Conservation (phyloP, 108 stramenopile species). For the Cyclostephanos invisitatus region DNA sequence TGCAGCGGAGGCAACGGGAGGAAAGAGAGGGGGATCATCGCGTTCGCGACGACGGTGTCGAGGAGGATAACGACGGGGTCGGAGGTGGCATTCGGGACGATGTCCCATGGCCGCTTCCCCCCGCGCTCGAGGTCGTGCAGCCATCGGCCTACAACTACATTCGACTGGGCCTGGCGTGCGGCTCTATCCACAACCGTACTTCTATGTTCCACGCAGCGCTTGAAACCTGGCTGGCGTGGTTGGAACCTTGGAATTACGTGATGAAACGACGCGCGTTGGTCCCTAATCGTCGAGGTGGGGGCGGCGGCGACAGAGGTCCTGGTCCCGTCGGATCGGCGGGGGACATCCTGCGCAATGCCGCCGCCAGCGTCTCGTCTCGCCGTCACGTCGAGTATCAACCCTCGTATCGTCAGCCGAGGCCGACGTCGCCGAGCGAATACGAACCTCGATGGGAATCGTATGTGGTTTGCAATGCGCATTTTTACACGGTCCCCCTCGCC, state of each 20-base stretch:
- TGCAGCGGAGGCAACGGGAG: slow-evolving; percentile 19
- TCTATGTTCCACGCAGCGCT: slow-evolving; percentile 76
- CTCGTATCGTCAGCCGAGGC: slow-evolving; percentile 46
- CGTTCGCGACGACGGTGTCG: neutral
- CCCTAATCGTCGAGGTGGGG: neutral
- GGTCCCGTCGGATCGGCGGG: slow-evolving; percentile 12
- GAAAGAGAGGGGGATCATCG: slow-evolving; percentile 22
- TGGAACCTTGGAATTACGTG: slow-evolving; percentile 86
- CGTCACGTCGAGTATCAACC: slow-evolving; percentile 38
- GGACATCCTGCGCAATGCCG: slow-evolving; percentile 40
- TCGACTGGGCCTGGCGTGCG: slow-evolving; percentile 67
- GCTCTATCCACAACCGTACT: slow-evolving; percentile 61
- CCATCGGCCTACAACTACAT: slow-evolving; percentile 72
- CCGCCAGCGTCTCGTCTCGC: slow-evolving; percentile 26
- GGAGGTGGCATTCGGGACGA: slow-evolving; percentile 4
- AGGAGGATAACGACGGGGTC: neutral
- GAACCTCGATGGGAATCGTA: slow-evolving; percentile 75
- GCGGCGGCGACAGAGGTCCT: neutral
- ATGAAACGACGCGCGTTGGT: slow-evolving; percentile 26
- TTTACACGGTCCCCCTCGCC: slow-evolving; percentile 82
- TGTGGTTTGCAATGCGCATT: slow-evolving; percentile 74
- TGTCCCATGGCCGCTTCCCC: slow-evolving; percentile 59
- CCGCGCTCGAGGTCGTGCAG: slow-evolving; percentile 64
- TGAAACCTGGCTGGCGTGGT: slow-evolving; percentile 81
- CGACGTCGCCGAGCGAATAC: slow-evolving; percentile 63